Percentiles rank a stretch among this genome's conserved stretches.
Conservation (phyloP, 2,329 filamentous ascomycete genomes). For the Aspergillus terreus region DNA sequence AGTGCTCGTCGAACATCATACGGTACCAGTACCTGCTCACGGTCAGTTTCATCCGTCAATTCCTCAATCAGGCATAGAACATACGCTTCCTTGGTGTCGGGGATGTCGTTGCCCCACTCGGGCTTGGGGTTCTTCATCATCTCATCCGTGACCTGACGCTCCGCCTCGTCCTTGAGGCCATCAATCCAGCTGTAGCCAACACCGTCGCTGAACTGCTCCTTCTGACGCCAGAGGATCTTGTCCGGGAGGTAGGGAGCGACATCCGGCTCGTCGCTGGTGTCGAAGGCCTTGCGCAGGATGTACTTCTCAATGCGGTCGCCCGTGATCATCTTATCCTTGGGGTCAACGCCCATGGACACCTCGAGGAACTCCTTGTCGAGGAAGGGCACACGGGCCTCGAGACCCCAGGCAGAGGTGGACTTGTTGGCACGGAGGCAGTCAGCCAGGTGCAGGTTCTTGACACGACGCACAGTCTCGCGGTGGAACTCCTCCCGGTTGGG, state of each 20-base stretch:
- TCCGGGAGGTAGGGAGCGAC: constrained; percentile 86
- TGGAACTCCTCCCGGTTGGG: constrained; percentile 92
- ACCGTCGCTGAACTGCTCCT: constrained; percentile 98
- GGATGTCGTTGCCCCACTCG: constrained; percentile 89
- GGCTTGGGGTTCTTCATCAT: constrained; percentile 98
- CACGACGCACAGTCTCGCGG: constrained; percentile 85
- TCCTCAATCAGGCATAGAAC: constrained; percentile 27
- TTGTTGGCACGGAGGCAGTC: constrained; percentile 99
- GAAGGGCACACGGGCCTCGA: constrained; percentile 97
- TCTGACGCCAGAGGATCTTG: constrained; percentile 95
- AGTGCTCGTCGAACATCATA: constrained; percentile 98
- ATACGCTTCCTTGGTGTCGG: constrained; percentile 93
- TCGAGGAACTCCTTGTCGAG: constrained; percentile 97
- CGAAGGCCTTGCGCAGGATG: constrained; percentile 95
- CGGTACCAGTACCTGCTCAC: constrained; percentile 83
- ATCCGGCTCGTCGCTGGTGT: constrained; percentile 80
- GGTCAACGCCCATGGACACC: constrained; percentile 88
- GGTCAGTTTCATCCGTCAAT: constrained; percentile 14
- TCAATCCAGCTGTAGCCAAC: constrained; percentile 99
- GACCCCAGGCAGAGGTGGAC: constrained; percentile 95
- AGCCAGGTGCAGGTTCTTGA: constrained; percentile 95
- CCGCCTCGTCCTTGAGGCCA: constrained; percentile 89
- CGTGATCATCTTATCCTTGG: constrained; percentile 91
- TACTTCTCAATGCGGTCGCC: constrained; percentile 92
- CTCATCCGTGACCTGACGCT: constrained; percentile 86